Evolutionary conservation across 345 rosid species (phyloP).

Genomic region (Sonneratia caseolaris): DNA sequence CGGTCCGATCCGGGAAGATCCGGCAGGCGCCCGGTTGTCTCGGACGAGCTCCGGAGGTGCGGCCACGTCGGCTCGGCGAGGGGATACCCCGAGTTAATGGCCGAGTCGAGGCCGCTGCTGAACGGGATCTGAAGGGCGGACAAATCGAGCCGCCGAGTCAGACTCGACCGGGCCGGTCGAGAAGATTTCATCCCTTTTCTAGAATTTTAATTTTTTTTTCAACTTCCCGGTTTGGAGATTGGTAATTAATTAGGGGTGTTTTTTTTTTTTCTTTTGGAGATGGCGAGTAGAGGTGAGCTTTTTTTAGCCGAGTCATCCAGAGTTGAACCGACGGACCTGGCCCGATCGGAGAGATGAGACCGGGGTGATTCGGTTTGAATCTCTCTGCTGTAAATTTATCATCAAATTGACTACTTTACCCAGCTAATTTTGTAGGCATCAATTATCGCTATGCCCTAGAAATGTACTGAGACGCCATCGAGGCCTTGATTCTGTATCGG

Average conservation of each 20-base stretch:
- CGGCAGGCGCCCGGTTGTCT: conserved; percentile 5
- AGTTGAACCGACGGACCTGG: conserved; percentile 7
- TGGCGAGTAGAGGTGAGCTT: conserved; percentile 18
- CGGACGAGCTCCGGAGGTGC: conserved; percentile 45
- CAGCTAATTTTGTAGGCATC: not conserved
- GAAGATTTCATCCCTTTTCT: not conserved
- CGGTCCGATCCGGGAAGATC: conserved; percentile 21
- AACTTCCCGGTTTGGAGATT: not conserved
- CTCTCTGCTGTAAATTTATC: not conserved
- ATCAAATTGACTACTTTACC: not conserved
- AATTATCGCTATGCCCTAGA: not conserved
- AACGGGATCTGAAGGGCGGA: conserved; percentile 24
- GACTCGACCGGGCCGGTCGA: conserved; percentile 1
- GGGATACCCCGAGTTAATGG: conserved; percentile 11
- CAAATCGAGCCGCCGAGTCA: conserved; percentile 29
- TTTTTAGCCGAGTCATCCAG: conserved; percentile 32
- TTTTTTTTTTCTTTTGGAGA: conserved; percentile 3
- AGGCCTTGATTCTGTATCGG: not conserved
- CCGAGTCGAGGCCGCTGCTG: conserved; percentile 66
- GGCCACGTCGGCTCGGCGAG: conserved; percentile 35
- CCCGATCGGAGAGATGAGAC: not conserved
- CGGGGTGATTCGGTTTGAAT: not conserved
- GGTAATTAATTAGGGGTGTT: not conserved
- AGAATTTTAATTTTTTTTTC: not conserved
- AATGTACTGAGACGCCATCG: not conserved